Conservation (phyloP, 1,284 basidiomycete genomes). For the Ganoderma leucocontextum region DNA sequence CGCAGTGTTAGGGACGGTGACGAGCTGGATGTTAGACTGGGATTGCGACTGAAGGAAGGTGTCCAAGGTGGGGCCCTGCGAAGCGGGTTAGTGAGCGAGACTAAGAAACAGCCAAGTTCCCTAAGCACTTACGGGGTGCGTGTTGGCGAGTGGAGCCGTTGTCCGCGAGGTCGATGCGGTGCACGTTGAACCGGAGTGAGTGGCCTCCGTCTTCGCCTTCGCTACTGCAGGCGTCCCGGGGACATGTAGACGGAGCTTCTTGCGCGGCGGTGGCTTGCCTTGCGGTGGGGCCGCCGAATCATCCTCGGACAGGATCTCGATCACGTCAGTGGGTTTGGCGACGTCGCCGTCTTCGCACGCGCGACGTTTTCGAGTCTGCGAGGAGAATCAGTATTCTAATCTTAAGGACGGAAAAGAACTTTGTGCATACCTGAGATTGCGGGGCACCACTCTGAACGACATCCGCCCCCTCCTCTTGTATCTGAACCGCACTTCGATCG, state of each 20-base stretch:
- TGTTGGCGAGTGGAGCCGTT: not conserved
- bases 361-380: not conserved
- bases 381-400: too few relatives aligned
- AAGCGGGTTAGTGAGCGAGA: not conserved
- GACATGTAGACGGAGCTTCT: not conserved
- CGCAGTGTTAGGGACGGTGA: not conserved
- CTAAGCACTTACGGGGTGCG: not conserved
- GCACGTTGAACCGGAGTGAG: not conserved
- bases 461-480: too few relatives aligned
- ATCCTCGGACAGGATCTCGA: not conserved
- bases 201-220: not conserved
- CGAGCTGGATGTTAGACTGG: not conserved
- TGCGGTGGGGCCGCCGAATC: not conserved
- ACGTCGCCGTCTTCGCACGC: not conserved
- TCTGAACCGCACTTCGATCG: too few relatives aligned
- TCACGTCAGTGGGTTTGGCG: too few relatives aligned
- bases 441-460: too few relatives aligned
- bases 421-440: too few relatives aligned
- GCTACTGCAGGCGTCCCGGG: not conserved
- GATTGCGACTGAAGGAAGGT: not conserved
- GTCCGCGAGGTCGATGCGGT: not conserved
- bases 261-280: not conserved
- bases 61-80: not conserved
- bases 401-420: too few relatives aligned
- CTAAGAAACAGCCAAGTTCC: not conserved